These are phyloP conservation scores for Jasminum sambac DNA, from an alignment of 257 asterid species.

Conservation along the genomic window DNA sequence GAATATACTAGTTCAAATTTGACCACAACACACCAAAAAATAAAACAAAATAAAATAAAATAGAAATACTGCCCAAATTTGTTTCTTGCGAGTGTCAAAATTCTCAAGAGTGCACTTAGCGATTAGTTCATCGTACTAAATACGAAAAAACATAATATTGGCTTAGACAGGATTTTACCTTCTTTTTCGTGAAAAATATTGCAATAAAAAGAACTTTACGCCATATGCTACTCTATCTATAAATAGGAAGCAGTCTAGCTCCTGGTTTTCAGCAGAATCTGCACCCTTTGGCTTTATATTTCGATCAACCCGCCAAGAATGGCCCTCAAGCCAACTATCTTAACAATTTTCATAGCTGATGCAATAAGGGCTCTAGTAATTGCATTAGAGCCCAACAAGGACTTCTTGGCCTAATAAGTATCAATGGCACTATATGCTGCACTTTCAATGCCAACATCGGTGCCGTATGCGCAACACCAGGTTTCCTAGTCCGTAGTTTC, in stretches of 20 bases:
- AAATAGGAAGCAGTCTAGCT: constrained; percentile 25
- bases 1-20: background rate
- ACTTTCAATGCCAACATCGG: constrained; percentile 29
- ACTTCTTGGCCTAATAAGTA: constrained; percentile 7
- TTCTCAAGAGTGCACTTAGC: no score
- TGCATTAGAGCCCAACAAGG: constrained; percentile 40
- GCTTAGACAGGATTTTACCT: background rate
- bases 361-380: constrained; percentile 25
- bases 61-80: constrained; percentile 22
- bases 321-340: constrained; percentile 24
- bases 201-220: background rate
- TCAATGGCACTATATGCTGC: constrained; percentile 37
- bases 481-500: constrained; percentile 34
- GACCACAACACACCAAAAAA: background rate
- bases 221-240: constrained; percentile 18
- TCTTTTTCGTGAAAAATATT: background rate
- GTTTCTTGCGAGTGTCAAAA: constrained; percentile 25
- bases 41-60: no score
- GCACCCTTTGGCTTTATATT: background rate
- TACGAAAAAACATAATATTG: background rate
- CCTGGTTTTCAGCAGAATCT: background rate
- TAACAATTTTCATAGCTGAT: constrained; percentile 15
- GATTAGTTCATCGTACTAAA: background rate
- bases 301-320: constrained; percentile 5
- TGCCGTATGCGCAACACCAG: constrained; percentile 34